Evolutionary conservation across 2,329 filamentous ascomycete genomes (phyloP).

Genomic region (Pseudocercospora macadamiae): DNA sequence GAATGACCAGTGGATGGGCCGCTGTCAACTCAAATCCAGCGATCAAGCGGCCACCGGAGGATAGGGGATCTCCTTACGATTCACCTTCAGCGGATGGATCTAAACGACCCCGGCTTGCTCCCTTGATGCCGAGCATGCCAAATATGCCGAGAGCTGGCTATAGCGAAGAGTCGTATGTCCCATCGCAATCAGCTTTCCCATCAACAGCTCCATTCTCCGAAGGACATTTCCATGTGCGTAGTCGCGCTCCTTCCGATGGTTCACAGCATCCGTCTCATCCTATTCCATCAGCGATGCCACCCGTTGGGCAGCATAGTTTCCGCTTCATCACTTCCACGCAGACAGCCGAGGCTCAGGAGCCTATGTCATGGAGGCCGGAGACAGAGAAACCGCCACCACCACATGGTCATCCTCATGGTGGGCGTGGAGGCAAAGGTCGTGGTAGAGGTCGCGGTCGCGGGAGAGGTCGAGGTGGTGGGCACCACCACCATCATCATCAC

Average conservation of each 20-base stretch:
- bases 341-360: conserved; percentile 34
- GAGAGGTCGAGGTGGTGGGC: conserved; percentile 43
- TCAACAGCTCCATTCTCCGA: conserved; percentile 11
- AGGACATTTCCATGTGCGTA: conserved; percentile 22
- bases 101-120: conserved; percentile 50
- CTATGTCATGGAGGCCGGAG: conserved; percentile 31
- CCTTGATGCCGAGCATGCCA: conserved; percentile 39
- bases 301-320: conserved; percentile 28
- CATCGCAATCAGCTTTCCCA: conserved; percentile 22
- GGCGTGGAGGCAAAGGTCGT: conserved; percentile 31
- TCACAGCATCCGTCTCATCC: conserved; percentile 34
- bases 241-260: conserved; percentile 39
- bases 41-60: conserved; percentile 46
- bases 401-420: conserved; percentile 5
- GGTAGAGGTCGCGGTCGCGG: conserved; percentile 45
- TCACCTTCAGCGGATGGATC: conserved; percentile 42
- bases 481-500: conserved; percentile 29
- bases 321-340: conserved; percentile 40
- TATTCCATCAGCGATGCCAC: conserved; percentile 23
- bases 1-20: conserved; percentile 44
- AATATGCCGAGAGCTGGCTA: conserved; percentile 31
- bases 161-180: conserved; percentile 30
- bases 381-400: conserved; percentile 18
- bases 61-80: conserved; percentile 36
- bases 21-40: conserved; percentile 48